These are phyloP conservation scores for Smallanthus sonchifolius DNA, from an alignment of 129 eudicot genomes.

Conservation along the genomic window DNA sequence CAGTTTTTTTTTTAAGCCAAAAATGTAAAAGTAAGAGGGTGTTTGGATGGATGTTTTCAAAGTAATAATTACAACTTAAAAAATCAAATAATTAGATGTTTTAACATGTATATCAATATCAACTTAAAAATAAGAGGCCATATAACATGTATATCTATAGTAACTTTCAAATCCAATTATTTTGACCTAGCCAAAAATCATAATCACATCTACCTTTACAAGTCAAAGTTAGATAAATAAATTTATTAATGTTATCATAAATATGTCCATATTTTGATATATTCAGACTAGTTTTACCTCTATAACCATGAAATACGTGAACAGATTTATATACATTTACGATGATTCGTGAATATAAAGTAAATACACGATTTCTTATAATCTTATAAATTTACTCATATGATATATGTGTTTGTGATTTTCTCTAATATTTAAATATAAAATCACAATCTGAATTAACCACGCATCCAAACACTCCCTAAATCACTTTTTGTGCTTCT, in stretches of 20 bases:
- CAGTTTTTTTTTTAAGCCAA: conserved; percentile 5
- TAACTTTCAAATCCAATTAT: not conserved
- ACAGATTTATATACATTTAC: too few species aligned
- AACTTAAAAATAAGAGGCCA: not conserved
- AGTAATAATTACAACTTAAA: not conserved
- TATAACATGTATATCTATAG: not conserved
- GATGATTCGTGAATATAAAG: too few species aligned
- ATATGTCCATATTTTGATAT: not conserved
- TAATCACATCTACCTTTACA: not conserved
- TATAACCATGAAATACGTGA: too few species aligned
- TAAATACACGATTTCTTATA: too few species aligned
- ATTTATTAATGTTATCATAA: not conserved
- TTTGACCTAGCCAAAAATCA: not conserved
- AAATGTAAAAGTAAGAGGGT: not conserved
- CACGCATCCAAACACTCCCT: not conserved
- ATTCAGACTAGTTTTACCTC: not conserved
- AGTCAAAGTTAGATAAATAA: too few species aligned
- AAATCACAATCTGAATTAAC: not conserved
- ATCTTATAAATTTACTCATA: not conserved
- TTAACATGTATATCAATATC: too few species aligned
- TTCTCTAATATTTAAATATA: not conserved
- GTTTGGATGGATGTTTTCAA: conserved; percentile 2
- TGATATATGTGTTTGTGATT: too few species aligned
- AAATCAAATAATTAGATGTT: not conserved
- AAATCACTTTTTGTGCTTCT: not conserved